Evolutionary conservation across 1,284 basidiomycete genomes (phyloP).

Genomic region (Malassezia sympodialis): DNA sequence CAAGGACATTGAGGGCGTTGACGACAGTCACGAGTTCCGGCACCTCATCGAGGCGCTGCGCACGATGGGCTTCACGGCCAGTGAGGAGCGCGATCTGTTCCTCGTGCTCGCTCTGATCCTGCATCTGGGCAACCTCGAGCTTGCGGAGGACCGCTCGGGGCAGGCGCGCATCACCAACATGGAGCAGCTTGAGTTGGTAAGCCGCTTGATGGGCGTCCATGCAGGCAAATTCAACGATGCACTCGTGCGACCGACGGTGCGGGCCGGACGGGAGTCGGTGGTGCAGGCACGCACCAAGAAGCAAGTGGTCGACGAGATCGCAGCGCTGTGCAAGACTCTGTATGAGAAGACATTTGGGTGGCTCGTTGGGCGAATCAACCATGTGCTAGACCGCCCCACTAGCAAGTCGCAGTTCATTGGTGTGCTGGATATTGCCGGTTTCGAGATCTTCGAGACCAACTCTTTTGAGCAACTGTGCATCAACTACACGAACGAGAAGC

Average conservation of each 20-base stretch:
- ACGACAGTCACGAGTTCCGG: constrained; percentile 81
- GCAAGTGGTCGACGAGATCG: constrained; percentile 87
- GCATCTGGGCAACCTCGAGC: constrained; percentile 85
- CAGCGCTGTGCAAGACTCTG: constrained; percentile 83
- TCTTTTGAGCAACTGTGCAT: constrained; percentile 92
- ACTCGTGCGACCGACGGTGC: constrained; percentile 58
- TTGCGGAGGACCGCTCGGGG: constrained; percentile 70
- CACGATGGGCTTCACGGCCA: constrained; percentile 70
- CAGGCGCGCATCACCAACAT: constrained; percentile 65
- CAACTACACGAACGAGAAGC: constrained; percentile 78
- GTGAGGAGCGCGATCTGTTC: constrained; percentile 86
- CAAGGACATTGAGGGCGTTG: constrained; percentile 83
- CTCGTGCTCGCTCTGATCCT: constrained; percentile 85
- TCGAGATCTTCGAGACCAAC: constrained; percentile 67
- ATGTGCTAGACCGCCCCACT: constrained; percentile 73
- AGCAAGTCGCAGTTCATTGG: constrained; percentile 95
- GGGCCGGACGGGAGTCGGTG: constrained; percentile 94
- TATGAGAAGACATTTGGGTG: constrained; percentile 94
- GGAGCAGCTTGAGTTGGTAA: constrained; percentile 62
- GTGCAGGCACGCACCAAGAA: constrained; percentile 80
- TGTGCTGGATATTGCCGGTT: constrained; percentile 97
- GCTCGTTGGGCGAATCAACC: constrained; percentile 89
- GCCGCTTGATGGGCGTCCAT: constrained; percentile 85
- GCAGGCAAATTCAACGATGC: constrained; percentile 79
- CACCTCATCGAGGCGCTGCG: constrained; percentile 70